phyloP scores from a whole-genome alignment of 805 yeast species.

The Yarrowia sp. region DNA sequence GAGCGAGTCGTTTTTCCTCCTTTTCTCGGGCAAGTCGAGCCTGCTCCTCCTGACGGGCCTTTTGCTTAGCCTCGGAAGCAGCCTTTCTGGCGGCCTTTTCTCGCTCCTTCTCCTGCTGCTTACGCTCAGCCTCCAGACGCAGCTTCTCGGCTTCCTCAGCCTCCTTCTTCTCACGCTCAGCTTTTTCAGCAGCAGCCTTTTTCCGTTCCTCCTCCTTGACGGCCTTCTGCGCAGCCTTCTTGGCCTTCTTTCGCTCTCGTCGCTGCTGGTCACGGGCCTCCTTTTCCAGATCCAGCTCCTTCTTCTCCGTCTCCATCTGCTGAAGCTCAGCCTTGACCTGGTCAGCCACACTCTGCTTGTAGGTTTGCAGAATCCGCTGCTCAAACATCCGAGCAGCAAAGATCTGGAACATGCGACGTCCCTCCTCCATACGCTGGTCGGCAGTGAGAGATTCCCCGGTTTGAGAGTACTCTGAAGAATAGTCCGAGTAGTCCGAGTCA shows the following conservation, averaged over 20 bases:
- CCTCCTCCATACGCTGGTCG: slow-evolving; percentile 74
- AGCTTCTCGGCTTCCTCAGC: slow-evolving; percentile 7
- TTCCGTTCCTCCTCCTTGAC: slow-evolving; percentile 53
- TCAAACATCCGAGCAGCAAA: slow-evolving; percentile 81
- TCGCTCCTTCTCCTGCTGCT: slow-evolving; percentile 20
- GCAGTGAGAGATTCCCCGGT: slow-evolving; percentile 48
- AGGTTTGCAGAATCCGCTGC: slow-evolving; percentile 74
- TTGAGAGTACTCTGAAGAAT: slow-evolving; percentile 40
- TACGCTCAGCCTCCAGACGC: slow-evolving; percentile 15
- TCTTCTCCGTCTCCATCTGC: slow-evolving; percentile 49
- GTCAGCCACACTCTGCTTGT: slow-evolving; percentile 79
- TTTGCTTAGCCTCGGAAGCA: slow-evolving; percentile 39
- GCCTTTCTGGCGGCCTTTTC: slow-evolving; percentile 34
- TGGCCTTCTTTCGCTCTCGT: slow-evolving; percentile 54
- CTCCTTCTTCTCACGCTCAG: slow-evolving; percentile 44
- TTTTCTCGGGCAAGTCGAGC: slow-evolving; percentile 44
- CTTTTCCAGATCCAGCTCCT: slow-evolving; percentile 46
- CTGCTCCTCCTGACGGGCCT: slow-evolving; percentile 45
- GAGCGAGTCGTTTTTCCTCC: slow-evolving; percentile 44
- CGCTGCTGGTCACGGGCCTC: slow-evolving; percentile 51
- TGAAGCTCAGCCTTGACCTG: slow-evolving; percentile 50
- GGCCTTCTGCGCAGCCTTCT: slow-evolving; percentile 51
- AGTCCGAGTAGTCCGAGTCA: slow-evolving; percentile 48
- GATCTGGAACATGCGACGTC: slow-evolving; percentile 78
- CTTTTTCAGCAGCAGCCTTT: slow-evolving; percentile 49